Base-by-base conservation (phyloP, 352 stramenopile genomes). In the Globisporangium paddicum region DNA sequence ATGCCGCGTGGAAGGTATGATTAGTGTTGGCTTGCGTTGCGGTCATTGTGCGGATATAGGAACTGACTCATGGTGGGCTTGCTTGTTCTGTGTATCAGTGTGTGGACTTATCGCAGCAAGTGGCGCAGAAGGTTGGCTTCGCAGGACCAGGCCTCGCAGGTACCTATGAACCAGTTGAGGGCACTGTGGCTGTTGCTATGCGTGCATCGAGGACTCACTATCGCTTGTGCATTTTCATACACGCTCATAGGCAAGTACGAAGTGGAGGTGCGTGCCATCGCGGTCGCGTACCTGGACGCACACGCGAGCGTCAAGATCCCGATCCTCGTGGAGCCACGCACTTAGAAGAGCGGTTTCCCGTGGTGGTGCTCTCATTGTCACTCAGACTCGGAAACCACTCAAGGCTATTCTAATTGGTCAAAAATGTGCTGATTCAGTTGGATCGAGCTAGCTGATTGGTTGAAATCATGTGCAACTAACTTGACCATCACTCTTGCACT, bases 211-310 rank as follows among this genome's bases (percentile, higher is more conserved):
- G n/a, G 3, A 30, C 28, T 35, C 11, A 10, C 9, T 45, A 34
- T 66, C 28, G 28, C 28, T 14, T 57, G 23, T 46, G 8, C 3
- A 26, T 23, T 8, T 25, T 32, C 19, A 25, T 38, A 32, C 37
- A 32, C n/a, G 0, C 5, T 4, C 26, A 21, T 61, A 77, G 84
- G 80, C 64, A 82, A 84, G 34, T 90, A 90, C 67, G 72, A 90
- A 32, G 60, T 94, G 21, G 84, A 94, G 41, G 58, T 92, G n/a
- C 77, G 82, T n/a, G 84, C 82, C 3, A 54, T 90, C 49, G 87
- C 76, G 21, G 69, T 72, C 0, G 63, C 70, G 46, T 92, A 92
- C 66, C 57, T 94, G 10, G 80, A 79, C 55, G 75, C 77, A 9
- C 71, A 88, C 21, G 63, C 78, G 18, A 79, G 68, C 40, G 32